phyloP scores from a whole-genome alignment of 345 rosid species.

The Eucalyptus lansdowneana region DNA sequence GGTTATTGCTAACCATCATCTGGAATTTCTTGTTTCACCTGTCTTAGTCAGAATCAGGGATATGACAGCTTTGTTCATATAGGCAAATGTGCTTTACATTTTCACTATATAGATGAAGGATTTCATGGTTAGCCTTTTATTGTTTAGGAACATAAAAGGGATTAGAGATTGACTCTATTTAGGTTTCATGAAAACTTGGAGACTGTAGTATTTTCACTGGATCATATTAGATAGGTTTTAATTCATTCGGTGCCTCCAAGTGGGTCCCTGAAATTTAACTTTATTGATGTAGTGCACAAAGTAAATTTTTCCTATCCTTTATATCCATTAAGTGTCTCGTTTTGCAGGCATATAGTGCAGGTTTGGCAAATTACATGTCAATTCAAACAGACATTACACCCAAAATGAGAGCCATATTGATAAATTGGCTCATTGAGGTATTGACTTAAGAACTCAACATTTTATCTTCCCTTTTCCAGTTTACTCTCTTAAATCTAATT shows the following conservation, averaged over 20 bases:
- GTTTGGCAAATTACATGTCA: slow-evolving; percentile 46
- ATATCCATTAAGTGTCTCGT: background rate
- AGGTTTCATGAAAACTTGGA: background rate
- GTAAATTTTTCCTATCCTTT: background rate
- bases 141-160: background rate
- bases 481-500: background rate
- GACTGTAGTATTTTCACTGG: background rate
- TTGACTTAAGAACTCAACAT: background rate
- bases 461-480: background rate
- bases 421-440: slow-evolving; percentile 98
- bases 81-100: background rate
- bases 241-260: background rate
- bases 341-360: slow-evolving; percentile 49
- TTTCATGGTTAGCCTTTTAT: background rate
- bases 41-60: background rate
- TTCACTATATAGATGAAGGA: background rate
- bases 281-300: background rate
- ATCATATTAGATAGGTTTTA: background rate
- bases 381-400: slow-evolving; percentile 51
- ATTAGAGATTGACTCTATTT: background rate
- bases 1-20: background rate
- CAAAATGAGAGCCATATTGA: slow-evolving; percentile 69
- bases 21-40: background rate
- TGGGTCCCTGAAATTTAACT: background rate
- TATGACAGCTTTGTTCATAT: background rate